Evolutionary conservation across 2,329 filamentous ascomycete species (phyloP).

Genomic region (Thermothelomyces thermophilus): DNA sequence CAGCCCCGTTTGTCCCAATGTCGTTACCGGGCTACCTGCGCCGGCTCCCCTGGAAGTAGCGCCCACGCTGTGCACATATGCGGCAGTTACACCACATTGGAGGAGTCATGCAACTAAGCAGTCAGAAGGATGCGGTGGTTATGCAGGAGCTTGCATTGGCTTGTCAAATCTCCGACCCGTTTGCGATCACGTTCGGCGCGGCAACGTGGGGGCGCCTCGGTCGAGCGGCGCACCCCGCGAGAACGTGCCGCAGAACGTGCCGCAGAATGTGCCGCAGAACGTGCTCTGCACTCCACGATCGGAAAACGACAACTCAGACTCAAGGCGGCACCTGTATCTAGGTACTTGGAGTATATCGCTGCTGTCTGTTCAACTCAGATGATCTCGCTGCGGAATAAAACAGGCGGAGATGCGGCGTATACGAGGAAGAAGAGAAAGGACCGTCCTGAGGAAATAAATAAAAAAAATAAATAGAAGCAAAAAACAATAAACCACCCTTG

Average conservation of each 20-base stretch:
- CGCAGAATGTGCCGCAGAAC: slow-evolving; percentile 1
- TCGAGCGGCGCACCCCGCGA: slow-evolving; percentile 1
- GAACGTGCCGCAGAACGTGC: slow-evolving; percentile 1
- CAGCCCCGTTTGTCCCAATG: not conserved
- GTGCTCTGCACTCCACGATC: not conserved
- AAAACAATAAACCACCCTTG: not conserved
- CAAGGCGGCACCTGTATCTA: not conserved
- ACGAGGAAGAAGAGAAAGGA: no score
- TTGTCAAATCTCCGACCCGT: not conserved
- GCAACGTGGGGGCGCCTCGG: slow-evolving; percentile 5
- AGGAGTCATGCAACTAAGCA: not conserved
- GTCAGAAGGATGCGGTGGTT: not conserved
- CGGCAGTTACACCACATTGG: not conserved
- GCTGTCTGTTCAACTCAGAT: slow-evolving; percentile 11
- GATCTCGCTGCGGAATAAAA: not conserved
- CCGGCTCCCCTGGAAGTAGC: not conserved
- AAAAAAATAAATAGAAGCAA: not conserved
- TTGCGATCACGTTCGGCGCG: not conserved
- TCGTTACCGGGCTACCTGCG: no score
- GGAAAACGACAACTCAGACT: not conserved
- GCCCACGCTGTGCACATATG: not conserved
- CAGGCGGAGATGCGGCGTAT: no score
- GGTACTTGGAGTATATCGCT: not conserved
- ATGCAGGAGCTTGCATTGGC: not conserved
- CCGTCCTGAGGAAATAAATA: no score